Percentiles rank a stretch among this genome's conserved stretches.
Evolutionary conservation across 2,329 filamentous ascomycete genomes (phyloP).

Genomic region (Clarireedia sp.): DNA sequence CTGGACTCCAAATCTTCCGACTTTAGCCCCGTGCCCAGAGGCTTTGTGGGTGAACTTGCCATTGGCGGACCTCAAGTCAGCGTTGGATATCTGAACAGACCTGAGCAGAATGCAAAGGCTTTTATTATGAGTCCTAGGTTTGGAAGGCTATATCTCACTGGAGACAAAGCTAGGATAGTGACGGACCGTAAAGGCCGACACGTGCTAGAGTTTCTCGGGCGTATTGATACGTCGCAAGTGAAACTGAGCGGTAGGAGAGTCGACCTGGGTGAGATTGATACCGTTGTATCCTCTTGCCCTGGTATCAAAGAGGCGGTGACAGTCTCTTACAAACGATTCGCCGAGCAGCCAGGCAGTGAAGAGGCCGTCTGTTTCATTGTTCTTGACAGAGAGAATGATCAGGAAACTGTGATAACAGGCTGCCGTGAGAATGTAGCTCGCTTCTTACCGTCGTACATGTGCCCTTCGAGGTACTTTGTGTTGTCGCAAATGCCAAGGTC

Average conservation of each 20-base stretch:
- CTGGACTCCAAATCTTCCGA: conserved; percentile 1
- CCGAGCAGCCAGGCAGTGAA: background rate
- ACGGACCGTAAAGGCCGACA: conserved; percentile 38
- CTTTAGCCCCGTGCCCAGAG: conserved; percentile 8
- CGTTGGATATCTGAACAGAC: conserved; percentile 11
- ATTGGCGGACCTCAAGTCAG: conserved; percentile 12
- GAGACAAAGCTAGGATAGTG: conserved; percentile 37
- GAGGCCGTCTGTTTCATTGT: conserved; percentile 2
- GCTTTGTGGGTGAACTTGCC: conserved; percentile 11
- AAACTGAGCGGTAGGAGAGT: conserved; percentile 58
- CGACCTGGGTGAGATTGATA: conserved; percentile 51
- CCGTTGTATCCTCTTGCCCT: background rate
- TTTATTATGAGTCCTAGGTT: conserved; percentile 14
- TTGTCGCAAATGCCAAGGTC: background rate
- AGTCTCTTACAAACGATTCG: conserved; percentile 2
- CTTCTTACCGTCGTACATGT: background rate
- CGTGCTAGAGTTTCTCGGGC: conserved; percentile 51
- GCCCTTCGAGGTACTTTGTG: background rate
- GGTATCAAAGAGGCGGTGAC: conserved; percentile 1
- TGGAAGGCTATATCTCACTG: conserved; percentile 38
- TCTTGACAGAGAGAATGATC: background rate
- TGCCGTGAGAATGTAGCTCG: background rate
- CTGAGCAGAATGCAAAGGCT: conserved; percentile 7
- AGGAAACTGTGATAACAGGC: background rate
- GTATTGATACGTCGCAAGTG: conserved; percentile 51